Evolutionary conservation across 352 stramenopile genomes (phyloP), one percentile per base, ranked within the genome.

Genomic region (Paralagenidium karlingii): DNA sequence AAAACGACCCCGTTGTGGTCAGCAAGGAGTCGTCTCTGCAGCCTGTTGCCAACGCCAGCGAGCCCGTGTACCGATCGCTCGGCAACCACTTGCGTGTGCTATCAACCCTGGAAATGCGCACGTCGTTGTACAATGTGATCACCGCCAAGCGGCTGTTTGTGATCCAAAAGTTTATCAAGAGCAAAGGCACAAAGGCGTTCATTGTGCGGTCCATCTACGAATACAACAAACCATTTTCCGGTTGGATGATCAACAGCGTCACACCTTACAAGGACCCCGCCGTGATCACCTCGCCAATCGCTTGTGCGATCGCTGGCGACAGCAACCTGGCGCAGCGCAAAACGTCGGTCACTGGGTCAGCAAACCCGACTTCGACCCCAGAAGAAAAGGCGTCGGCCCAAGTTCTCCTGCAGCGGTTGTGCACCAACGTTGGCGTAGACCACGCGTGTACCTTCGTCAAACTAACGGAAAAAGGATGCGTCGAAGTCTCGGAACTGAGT

Each of bases 231-330:
- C 65, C 76, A 31, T 19, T 60, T 6, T 68, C 64, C 21, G 76
- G 67, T 8, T 90, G 76, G 76, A 85, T 87, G 66, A 76, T 90
- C 47, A 87, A 60, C 49, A 90, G 87, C 43, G 64, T 58, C 10
- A 49, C 57, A 11, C 37, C 68, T 8, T 67, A 82, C 22, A 55
- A 64, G 37, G 58, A 63, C 8, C 40, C 63, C 0, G 55, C n/a
- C 25, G 30, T n/a, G 16, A 22, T 12, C 34, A 20, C 4, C 30
- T 30, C 29, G 6, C 53, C 53, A 15, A 53, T 48, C 0, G 48
- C 53, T 61, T 10, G 24, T 60, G 15, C 16, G 36, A 9, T 52
- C 52, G 8, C 43, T n/a, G n/a, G 15, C 24, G 40, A 11, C 22
- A 33, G 12, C 2, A 16, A n/a, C 40, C 2, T 20, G 30, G n/a